Base-by-base conservation (phyloP, 2,329 filamentous ascomycete species). In the Hypoxylon sp. region DNA sequence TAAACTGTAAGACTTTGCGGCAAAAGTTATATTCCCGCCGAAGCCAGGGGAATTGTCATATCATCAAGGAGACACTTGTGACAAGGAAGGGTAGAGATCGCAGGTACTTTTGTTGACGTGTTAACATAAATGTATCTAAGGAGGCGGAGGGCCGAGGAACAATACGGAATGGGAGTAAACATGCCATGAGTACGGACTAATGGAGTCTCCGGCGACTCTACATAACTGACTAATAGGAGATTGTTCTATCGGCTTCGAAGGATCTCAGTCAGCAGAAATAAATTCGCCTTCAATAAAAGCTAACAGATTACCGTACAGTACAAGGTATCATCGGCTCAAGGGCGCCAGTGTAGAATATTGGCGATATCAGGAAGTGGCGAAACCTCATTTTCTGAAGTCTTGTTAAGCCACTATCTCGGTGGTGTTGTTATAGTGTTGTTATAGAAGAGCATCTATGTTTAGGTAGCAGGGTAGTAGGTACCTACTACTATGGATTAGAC, bases 171-270 rank as follows among this genome's bases (percentile, higher is more conserved):
- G 25, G 32, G 19, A 41, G 30, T 21, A 50, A 6, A 43, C 19
- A 19, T 55, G 41, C 9, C 32, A 30, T 1, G 30, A 51, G 23
- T 30, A 25, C n/a, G 32, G 48, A 28, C 21, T 48, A 38, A 38
- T 34, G 45, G 13, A 19, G 25, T 5, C 25, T 34, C 19, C 11
- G 9, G 19, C 10, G 38, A 7, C 28, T 30, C 28, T 30, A 7
- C 28, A 7, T 7, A 30, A 48, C 25, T 52, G 46, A 60, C 45
- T 51, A 60, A 55, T 61, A 55, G 28, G 30, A 10, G 1, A 1
- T 46, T 45, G 7, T 67, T 64, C 65, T 64, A 57, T 45, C 38
- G 14, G 65, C 5, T 67, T 64, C 65, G 34, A 64, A 61, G 41
- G 25, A 61, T 65, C 46, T 65, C 56, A 45, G 38, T 68, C 65